Evolutionary conservation across 2,329 filamentous ascomycete species (phyloP).

Genomic region (Tolypocladium sp.): DNA sequence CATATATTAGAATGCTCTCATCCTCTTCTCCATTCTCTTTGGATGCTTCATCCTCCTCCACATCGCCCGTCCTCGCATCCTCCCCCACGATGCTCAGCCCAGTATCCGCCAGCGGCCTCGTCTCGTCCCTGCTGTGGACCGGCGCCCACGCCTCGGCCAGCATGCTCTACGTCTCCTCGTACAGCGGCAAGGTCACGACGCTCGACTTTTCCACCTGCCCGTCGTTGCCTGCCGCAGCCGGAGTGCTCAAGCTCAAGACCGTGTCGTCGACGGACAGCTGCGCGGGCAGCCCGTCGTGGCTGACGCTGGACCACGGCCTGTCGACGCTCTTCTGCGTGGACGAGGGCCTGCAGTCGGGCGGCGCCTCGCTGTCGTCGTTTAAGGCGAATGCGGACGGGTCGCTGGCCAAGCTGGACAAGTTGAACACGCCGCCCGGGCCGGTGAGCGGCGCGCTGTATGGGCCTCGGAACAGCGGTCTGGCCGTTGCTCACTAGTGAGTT

Average conservation of each 20-base stretch:
- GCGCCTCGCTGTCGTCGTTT: constrained; percentile 39
- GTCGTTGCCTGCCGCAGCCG: neutral
- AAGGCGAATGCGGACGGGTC: constrained; percentile 25
- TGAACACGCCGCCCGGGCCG: constrained; percentile 28
- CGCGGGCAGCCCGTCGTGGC: constrained; percentile 48
- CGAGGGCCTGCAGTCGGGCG: constrained; percentile 39
- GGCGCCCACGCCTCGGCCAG: constrained; percentile 8
- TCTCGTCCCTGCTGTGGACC: neutral
- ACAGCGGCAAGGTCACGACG: constrained; percentile 38
- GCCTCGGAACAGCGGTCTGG: constrained; percentile 25
- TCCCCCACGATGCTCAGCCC: neutral
- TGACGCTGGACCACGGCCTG: constrained; percentile 42
- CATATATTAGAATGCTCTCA: neutral
- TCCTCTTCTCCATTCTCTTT: neutral
- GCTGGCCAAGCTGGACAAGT: constrained; percentile 26
- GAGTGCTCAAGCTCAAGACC: constrained; percentile 24
- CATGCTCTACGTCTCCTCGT: constrained; percentile 39
- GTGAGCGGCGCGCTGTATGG: constrained; percentile 36
- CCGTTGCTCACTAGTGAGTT: constrained; percentile 37
- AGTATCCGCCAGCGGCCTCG: neutral
- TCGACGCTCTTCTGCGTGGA: constrained; percentile 50
- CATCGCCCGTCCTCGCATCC: neutral
- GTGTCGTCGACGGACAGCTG: constrained; percentile 37
- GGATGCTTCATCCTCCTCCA: neutral
- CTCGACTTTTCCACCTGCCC: constrained; percentile 25